phyloP scores from a whole-genome alignment of 345 rosid species.

The Heritiera littoralis region DNA sequence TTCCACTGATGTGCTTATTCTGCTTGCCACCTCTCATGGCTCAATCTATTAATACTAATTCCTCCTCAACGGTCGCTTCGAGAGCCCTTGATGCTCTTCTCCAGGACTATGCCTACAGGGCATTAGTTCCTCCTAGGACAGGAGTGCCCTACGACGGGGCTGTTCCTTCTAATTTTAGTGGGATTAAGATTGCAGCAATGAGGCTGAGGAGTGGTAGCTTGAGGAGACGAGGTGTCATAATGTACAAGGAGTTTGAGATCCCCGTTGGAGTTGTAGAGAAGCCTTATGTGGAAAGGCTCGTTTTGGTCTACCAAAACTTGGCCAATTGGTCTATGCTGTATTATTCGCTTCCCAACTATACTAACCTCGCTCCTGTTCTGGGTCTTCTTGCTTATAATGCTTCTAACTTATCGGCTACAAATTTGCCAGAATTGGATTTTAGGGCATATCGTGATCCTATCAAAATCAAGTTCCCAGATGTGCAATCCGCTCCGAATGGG shows the following conservation, averaged over 20 bases:
- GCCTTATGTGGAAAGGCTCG: slow-evolving; percentile 82
- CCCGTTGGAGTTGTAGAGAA: slow-evolving; percentile 48
- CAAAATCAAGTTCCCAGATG: slow-evolving; percentile 55
- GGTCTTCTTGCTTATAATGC: slow-evolving; percentile 90
- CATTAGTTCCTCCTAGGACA: slow-evolving; percentile 68
- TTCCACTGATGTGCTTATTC: slow-evolving; percentile 29
- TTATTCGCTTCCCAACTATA: slow-evolving; percentile 59
- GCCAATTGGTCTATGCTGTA: slow-evolving; percentile 71
- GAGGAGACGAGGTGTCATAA: slow-evolving; percentile 45
- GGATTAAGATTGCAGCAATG: slow-evolving; percentile 71
- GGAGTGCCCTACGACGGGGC: slow-evolving; percentile 59
- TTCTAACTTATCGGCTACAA: slow-evolving; percentile 55
- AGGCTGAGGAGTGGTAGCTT: slow-evolving; percentile 93
- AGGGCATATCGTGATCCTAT: slow-evolving; percentile 55
- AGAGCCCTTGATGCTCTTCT: slow-evolving; percentile 78
- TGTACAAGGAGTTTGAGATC: slow-evolving; percentile 62
- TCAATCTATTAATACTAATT: slow-evolving; percentile 29
- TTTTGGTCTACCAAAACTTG: slow-evolving; percentile 82
- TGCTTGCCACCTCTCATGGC: slow-evolving; percentile 36
- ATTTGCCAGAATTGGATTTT: slow-evolving; percentile 50
- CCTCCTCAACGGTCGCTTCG: slow-evolving; percentile 19
- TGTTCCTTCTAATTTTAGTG: slow-evolving; percentile 68
- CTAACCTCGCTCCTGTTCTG: slow-evolving; percentile 66
- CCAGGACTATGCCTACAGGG: slow-evolving; percentile 76
- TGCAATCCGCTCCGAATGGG: slow-evolving; percentile 53